Evolutionary conservation across 2,329 filamentous ascomycete genomes (phyloP), one percentile per base, ranked within the genome.

Genomic region (Xylariomycetidae sp.): DNA sequence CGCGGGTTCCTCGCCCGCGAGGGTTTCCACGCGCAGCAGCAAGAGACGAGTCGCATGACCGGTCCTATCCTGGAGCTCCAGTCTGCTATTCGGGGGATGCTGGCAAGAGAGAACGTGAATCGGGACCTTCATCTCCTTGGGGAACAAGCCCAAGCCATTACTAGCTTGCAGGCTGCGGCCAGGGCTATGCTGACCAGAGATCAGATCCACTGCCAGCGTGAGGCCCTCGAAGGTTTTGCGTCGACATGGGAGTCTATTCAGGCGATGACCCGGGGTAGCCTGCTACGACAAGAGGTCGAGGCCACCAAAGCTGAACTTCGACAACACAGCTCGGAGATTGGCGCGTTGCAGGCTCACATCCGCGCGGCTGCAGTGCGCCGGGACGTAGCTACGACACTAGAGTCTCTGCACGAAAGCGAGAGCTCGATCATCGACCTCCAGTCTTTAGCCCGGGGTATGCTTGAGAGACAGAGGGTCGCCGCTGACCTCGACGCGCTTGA

Each of bases 1-100:
- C 73, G 81, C 49, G 85, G 84, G 16, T 82, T 79, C 45, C 62
- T 88, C 42, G 61, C 75, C 37, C 77, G 84, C 29, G 72, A 76
- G 53, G 64, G 64, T 30, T 60, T 83, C 38, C 57, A 65, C 32
- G 64, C 64, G 41, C 77, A 77, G 59, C 71, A 74, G 48, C 61
- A 67, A 41, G 72, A 77, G 53, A 77, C 75, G 13, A 64, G 63
- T 44, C 57, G 67, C 44, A 62, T 68, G 33, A 62, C 72, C 45
- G 66, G 66, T 19, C 64, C 71, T 32, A 69, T 84, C 25, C 62
- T 67, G 39, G 62, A 66, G 29, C 67, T 88, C 27, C 84, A 88
- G 61, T 77, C 81, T 35, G 73, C 74, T 25, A 72, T 80, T 45
- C 74, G 85, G 39, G 85, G 84, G 49, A 73, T 78, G 62, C 58